phyloP scores from a whole-genome alignment of 768 basidiomycete species.

The Kwoniella newhampshirensis region DNA sequence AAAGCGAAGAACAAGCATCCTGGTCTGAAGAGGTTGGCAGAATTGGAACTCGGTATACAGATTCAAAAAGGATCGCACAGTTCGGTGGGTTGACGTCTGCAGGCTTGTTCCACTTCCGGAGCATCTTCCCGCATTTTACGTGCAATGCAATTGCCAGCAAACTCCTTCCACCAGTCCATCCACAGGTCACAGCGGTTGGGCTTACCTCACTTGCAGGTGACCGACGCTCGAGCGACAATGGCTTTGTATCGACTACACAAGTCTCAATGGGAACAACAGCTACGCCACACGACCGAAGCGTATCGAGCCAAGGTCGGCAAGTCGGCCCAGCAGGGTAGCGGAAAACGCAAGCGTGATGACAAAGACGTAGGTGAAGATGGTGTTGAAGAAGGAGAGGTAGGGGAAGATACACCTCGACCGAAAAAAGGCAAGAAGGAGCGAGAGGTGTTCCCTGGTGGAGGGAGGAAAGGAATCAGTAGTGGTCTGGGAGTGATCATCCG shows the following conservation, averaged over 20 bases:
- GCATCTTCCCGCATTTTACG: too few relatives aligned
- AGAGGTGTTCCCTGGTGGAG: constrained; percentile 58
- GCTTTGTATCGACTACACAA: constrained; percentile 82
- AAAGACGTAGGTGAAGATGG: constrained; percentile 23
- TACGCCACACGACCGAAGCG: constrained; percentile 46
- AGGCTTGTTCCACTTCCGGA: too few relatives aligned
- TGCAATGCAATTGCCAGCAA: not conserved
- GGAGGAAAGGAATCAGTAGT: constrained; percentile 63
- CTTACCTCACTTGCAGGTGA: constrained; percentile 61
- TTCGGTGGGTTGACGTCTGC: constrained; percentile 63
- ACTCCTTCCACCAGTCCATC: not conserved
- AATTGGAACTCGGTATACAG: constrained; percentile 70
- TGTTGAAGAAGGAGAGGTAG: constrained; percentile 1
- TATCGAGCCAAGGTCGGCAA: constrained; percentile 34
- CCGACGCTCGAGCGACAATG: constrained; percentile 93
- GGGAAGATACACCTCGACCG: constrained; percentile 2
- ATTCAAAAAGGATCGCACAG: constrained; percentile 90
- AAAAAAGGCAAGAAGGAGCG: constrained; percentile 18
- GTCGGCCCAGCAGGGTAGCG: constrained; percentile 1
- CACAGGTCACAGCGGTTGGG: not conserved
- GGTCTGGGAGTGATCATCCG: constrained; percentile 37
- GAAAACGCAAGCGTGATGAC: constrained; percentile 21
- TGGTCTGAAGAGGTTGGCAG: constrained; percentile 74
- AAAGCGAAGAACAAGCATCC: constrained; percentile 65
- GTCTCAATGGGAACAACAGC: constrained; percentile 73